Percentiles rank a stretch among this genome's conserved stretches.
These are phyloP conservation scores for Hypomontagnella submonticulosa DNA, from an alignment of 495 filamentous ascomycete genomes.

Conservation along the genomic window DNA sequence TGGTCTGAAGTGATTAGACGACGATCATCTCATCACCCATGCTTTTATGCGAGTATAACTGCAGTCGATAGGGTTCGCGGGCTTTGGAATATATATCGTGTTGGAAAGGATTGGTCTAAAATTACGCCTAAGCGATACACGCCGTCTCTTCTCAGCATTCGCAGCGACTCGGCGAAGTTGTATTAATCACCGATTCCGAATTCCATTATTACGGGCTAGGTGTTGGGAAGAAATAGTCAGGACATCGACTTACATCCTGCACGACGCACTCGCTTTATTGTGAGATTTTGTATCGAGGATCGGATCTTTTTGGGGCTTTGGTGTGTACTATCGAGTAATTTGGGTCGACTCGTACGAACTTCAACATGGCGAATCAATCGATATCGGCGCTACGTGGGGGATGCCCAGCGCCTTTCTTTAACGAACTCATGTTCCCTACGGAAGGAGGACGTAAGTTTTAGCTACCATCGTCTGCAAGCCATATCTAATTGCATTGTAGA, in stretches of 20 bases:
- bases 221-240: background rate
- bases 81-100: background rate
- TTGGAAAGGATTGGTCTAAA: constrained; percentile 16
- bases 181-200: constrained; percentile 2
- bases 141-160: constrained; percentile 11
- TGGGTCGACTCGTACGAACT: constrained; percentile 1
- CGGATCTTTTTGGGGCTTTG: background rate
- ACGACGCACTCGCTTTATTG: background rate
- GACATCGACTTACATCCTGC: constrained; percentile 4
- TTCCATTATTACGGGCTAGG: constrained; percentile 9
- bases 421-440: constrained; percentile 43
- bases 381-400: constrained; percentile 26
- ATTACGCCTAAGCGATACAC: constrained; percentile 1
- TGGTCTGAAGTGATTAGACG: constrained; percentile 30
- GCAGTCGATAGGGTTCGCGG: constrained; percentile 11
- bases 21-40: constrained; percentile 5
- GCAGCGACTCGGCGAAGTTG: constrained; percentile 4
- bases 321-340: constrained; percentile 3
- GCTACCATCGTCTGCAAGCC: constrained; percentile 24
- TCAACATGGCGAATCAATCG: constrained; percentile 48
- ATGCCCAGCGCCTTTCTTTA: constrained; percentile 54
- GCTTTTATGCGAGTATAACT: constrained; percentile 14
- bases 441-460: constrained; percentile 57
- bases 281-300: constrained; percentile 1
- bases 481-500: constrained; percentile 59